phyloP scores from a whole-genome alignment of 1,139 yeast species.

The Arxiozyma bovina region DNA sequence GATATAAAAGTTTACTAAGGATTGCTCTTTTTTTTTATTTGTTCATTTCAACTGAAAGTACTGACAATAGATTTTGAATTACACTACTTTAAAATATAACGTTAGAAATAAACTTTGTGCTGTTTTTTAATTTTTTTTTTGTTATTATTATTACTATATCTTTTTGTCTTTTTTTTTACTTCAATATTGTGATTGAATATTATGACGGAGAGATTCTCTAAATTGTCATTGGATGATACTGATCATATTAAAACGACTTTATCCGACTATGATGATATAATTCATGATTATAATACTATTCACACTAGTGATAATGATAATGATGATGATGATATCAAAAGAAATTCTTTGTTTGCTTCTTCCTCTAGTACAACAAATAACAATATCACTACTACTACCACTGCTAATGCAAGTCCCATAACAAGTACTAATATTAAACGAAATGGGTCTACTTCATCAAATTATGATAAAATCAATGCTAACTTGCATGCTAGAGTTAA shows the following conservation, averaged over 20 bases:
- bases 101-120: no score
- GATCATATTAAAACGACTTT: background rate
- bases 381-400: background rate
- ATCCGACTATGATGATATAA: background rate
- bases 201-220: slow-evolving; percentile 4
- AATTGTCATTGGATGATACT: slow-evolving; percentile 3
- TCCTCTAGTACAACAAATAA: background rate
- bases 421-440: slow-evolving; percentile 12
- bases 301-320: background rate
- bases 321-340: background rate
- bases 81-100: no score
- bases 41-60: no score
- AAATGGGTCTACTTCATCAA: slow-evolving; percentile 22
- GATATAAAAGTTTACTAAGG: no score
- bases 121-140: no score
- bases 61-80: no score
- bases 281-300: background rate
- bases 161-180: background rate
- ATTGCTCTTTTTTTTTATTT: no score
- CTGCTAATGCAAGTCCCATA: background rate
- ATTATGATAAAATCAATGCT: slow-evolving; percentile 39
- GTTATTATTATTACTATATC: background rate
- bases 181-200: background rate
- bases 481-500: slow-evolving; percentile 67
- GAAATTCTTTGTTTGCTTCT: background rate